A percentile compares a stretch with the other conserved stretches of the same genome.
These are phyloP conservation scores for Eucalyptus microcorys DNA, from an alignment of 345 rosid species.

Conservation along the genomic window DNA sequence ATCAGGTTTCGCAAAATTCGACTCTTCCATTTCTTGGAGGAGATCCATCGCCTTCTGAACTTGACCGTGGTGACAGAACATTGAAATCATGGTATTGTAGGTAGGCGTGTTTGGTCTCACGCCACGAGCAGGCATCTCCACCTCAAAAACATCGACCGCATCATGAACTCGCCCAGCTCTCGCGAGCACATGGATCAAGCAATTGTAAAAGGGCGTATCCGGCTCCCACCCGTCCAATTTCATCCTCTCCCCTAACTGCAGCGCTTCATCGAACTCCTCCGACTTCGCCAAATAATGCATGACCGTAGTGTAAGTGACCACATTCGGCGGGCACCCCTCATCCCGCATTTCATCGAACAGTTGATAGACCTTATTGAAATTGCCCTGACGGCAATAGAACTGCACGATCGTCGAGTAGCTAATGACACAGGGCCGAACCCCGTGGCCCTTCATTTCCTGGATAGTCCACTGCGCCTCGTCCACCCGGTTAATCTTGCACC, in stretches of 20 bases:
- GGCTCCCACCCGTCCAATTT: constrained; percentile 34
- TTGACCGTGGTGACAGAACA: constrained; percentile 47
- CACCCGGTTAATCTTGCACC: constrained; percentile 68
- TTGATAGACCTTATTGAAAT: constrained; percentile 41
- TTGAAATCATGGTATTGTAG: constrained; percentile 68
- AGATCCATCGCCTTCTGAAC: constrained; percentile 33
- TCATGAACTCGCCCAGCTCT: constrained; percentile 44
- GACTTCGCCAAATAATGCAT: constrained; percentile 48
- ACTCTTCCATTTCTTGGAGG: constrained; percentile 42
- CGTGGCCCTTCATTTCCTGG: constrained; percentile 85
- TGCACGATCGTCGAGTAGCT: constrained; percentile 64
- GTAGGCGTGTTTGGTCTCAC: constrained; percentile 44
- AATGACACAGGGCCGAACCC: constrained; percentile 47
- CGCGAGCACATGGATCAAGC: constrained; percentile 60
- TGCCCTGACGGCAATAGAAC: constrained; percentile 32
- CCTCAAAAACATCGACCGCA: constrained; percentile 39
- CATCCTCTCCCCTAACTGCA: constrained; percentile 37
- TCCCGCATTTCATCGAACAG: constrained; percentile 59
- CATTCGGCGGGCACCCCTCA: constrained; percentile 52
- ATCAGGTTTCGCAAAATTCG: constrained; percentile 44
- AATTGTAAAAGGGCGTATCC: constrained; percentile 53
- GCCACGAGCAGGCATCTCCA: constrained; percentile 40
- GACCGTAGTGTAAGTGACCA: constrained; percentile 58
- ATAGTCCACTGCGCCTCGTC: constrained; percentile 87
- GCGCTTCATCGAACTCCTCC: constrained; percentile 42